phyloP scores from a whole-genome alignment of 2,329 filamentous ascomycete genomes.

The Aureobasidium sp. region DNA sequence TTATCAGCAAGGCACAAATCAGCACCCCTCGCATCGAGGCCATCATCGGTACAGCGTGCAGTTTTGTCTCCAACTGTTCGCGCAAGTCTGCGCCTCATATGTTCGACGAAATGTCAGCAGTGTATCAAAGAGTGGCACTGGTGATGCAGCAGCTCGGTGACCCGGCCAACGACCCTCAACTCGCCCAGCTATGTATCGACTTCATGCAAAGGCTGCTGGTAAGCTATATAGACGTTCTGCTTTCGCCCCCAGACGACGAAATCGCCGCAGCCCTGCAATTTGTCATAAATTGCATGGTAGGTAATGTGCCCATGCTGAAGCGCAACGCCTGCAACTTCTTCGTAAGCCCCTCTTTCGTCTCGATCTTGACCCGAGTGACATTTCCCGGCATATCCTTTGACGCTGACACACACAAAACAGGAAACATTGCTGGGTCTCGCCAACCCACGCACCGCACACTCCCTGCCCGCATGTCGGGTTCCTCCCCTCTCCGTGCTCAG shows the following conservation, averaged over 20 bases:
- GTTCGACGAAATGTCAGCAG: conserved; percentile 42
- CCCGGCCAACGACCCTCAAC: conserved; percentile 59
- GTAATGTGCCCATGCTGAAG: conserved; percentile 69
- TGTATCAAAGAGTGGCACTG: conserved; percentile 56
- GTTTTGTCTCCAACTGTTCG: conserved; percentile 49
- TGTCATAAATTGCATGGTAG: conserved; percentile 60
- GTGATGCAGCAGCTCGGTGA: conserved; percentile 57
- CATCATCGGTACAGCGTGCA: conserved; percentile 64
- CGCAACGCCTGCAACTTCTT: conserved; percentile 67
- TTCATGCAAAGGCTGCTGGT: conserved; percentile 59
- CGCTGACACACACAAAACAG: conserved; percentile 18
- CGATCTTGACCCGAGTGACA: too few relatives aligned
- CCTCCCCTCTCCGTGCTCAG: conserved; percentile 38
- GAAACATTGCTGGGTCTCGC: conserved; percentile 17
- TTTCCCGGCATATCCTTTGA: too few relatives aligned
- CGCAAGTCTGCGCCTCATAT: conserved; percentile 33
- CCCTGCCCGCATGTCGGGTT: conserved; percentile 23
- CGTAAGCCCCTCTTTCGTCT: conserved; percentile 31
- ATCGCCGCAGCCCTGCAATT: conserved; percentile 66
- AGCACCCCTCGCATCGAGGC: conserved; percentile 60
- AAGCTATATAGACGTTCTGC: conserved; percentile 54
- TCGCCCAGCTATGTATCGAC: conserved; percentile 67
- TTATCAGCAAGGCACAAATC: conserved; percentile 49
- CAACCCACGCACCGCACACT: conserved; percentile 23
- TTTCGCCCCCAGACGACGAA: conserved; percentile 50